Percentiles rank a stretch among this genome's conserved stretches.
These are phyloP conservation scores for Knoxdaviesia capensis DNA, from an alignment of 2,329 filamentous ascomycete species.

Conservation along the genomic window DNA sequence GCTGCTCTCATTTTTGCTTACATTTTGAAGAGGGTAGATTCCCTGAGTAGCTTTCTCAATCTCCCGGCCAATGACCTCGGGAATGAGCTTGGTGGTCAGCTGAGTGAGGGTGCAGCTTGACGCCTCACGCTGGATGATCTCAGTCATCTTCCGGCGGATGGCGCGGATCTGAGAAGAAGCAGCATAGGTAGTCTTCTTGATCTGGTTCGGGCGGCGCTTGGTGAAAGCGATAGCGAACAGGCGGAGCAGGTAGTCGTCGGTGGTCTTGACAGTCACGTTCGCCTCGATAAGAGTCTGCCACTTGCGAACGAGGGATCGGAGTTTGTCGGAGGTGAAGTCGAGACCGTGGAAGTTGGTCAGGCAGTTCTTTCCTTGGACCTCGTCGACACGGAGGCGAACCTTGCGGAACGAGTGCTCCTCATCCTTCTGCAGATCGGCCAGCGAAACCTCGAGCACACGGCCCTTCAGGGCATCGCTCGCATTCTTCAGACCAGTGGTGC, in stretches of 20 bases:
- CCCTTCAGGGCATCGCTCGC: conserved; percentile 98
- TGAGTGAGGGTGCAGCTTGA: conserved; percentile 85
- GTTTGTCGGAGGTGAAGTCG: conserved; percentile 99
- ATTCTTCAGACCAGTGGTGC: conserved; percentile 98
- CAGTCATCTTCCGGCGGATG: conserved; percentile 99
- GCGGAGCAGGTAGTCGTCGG: conserved; percentile 97
- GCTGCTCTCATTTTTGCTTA: conserved; percentile 23
- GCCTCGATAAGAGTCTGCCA: conserved; percentile 99
- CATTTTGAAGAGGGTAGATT: conserved; percentile 99
- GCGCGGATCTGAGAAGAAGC: conserved; percentile 90
- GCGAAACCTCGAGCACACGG: conserved; percentile 94
- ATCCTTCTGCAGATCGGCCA: conserved; percentile 98
- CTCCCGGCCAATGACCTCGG: conserved; percentile 97
- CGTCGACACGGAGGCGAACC: conserved; percentile 95
- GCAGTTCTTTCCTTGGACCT: conserved; percentile 99
- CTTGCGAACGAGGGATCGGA: conserved; percentile 96
- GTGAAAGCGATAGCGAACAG: conserved; percentile 99
- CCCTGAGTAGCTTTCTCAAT: conserved; percentile 99
- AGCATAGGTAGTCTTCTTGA: conserved; percentile 99
- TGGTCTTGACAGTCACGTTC: conserved; percentile 99
- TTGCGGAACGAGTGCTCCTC: conserved; percentile 99
- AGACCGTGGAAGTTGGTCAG: conserved; percentile 99
- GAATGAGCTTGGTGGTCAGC: conserved; percentile 96
- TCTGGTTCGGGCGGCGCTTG: conserved; percentile 97
- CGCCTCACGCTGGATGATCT: conserved; percentile 96